Evolutionary conservation across 805 yeast species (phyloP).

Genomic region (Tetrapisispora pingtungensis): DNA sequence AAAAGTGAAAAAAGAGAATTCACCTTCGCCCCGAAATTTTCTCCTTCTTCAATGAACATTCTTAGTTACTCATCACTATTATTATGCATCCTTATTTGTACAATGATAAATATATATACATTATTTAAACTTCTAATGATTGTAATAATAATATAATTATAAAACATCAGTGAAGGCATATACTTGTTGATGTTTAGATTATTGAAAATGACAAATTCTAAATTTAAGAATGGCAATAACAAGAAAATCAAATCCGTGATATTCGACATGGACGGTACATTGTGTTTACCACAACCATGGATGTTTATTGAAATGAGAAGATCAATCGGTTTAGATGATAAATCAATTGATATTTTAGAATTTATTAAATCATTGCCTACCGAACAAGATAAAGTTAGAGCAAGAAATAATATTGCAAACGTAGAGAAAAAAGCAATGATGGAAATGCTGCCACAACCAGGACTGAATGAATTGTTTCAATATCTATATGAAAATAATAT

Average conservation of each 20-base stretch:
- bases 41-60: no score
- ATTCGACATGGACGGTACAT: conserved; percentile 76
- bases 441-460: conserved; percentile 42
- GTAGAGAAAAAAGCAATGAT: conserved; percentile 59
- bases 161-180: no score
- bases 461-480: conserved; percentile 35
- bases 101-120: no score
- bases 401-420: conserved; percentile 36
- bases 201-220: neutral
- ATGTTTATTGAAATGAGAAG: conserved; percentile 51
- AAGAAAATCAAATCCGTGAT: conserved; percentile 41
- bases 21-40: no score
- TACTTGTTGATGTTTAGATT: neutral
- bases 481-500: conserved; percentile 26
- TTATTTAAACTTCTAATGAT: no score
- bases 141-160: no score
- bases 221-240: neutral
- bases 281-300: conserved; percentile 56
- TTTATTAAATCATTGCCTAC: conserved; percentile 37
- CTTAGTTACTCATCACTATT: no score
- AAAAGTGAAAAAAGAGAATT: no score
- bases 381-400: conserved; percentile 31
- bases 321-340: conserved; percentile 40
- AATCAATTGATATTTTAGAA: conserved; percentile 42
- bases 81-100: no score